These are phyloP conservation scores for Amanita thiersii DNA, from an alignment of 768 basidiomycete species.

Conservation along the genomic window DNA sequence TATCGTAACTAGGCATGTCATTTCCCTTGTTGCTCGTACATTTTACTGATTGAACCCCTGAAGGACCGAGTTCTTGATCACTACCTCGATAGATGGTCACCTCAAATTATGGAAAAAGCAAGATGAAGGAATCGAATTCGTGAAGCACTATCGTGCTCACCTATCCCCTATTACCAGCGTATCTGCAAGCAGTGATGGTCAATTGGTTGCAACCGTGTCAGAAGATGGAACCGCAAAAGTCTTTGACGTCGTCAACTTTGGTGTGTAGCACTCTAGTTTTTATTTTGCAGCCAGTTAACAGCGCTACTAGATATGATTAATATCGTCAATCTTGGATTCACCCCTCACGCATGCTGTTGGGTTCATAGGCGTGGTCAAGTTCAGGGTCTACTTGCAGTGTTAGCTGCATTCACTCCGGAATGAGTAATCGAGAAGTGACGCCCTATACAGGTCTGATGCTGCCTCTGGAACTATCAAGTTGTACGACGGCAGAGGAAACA, in stretches of 20 bases:
- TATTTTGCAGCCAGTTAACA: conserved; percentile 3
- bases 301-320: conserved; percentile 90
- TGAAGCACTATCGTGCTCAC: conserved; percentile 96
- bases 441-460: conserved; percentile 61
- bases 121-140: conserved; percentile 91
- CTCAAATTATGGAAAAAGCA: conserved; percentile 99
- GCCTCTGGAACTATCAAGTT: conserved; percentile 69
- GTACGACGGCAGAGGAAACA: conserved; percentile 89
- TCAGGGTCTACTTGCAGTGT: conserved; percentile 85
- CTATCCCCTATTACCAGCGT: conserved; percentile 71
- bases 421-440: neutral
- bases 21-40: neutral
- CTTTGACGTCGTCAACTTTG: conserved; percentile 97
- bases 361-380: conserved; percentile 86
- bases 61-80: conserved; percentile 90
- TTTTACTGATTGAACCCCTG: neutral
- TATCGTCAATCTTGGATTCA: conserved; percentile 84
- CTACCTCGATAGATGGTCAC: conserved; percentile 92
- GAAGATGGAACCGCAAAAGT: conserved; percentile 92
- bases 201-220: conserved; percentile 84
- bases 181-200: conserved; percentile 85
- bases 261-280: conserved; percentile 35
- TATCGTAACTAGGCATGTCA: conserved; percentile 74
- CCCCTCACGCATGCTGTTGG: conserved; percentile 90
- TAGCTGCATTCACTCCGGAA: conserved; percentile 16